Evolutionary conservation across 495 filamentous ascomycete genomes (phyloP).

Genomic region (Penicillium coffeae): DNA sequence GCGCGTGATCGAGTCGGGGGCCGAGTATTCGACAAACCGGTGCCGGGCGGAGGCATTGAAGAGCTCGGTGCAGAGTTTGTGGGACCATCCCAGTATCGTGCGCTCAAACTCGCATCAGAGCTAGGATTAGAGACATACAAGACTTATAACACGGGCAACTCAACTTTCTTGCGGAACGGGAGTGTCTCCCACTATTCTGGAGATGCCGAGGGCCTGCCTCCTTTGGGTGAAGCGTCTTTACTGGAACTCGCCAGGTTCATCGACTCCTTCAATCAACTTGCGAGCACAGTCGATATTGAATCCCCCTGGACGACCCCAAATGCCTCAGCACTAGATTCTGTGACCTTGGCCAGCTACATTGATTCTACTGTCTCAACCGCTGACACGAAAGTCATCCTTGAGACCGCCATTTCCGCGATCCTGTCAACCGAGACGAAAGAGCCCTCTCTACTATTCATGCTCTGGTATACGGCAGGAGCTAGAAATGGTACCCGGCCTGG

Average conservation of each 20-base stretch:
- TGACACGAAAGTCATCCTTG: slow-evolving; percentile 7
- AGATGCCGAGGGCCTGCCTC: not conserved
- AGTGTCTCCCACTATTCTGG: slow-evolving; percentile 2
- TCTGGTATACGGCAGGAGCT: slow-evolving; percentile 18
- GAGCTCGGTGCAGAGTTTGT: slow-evolving; percentile 17
- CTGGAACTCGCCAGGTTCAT: slow-evolving; percentile 8
- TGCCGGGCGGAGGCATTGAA: not conserved
- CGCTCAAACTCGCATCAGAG: slow-evolving; percentile 7
- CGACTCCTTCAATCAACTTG: slow-evolving; percentile 4
- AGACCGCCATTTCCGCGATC: slow-evolving; percentile 2
- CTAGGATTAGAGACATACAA: slow-evolving; percentile 7
- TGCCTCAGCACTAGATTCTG: slow-evolving; percentile 8
- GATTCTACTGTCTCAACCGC: not conserved
- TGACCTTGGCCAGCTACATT: slow-evolving; percentile 9
- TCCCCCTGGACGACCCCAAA: slow-evolving; percentile 13
- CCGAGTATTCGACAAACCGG: slow-evolving; percentile 4
- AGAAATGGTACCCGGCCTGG: slow-evolving; percentile 15
- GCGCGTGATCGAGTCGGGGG: slow-evolving; percentile 22
- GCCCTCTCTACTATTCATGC: slow-evolving; percentile 16
- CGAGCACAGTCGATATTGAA: slow-evolving; percentile 5
- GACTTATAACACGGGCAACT: slow-evolving; percentile 10
- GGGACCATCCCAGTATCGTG: slow-evolving; percentile 14
- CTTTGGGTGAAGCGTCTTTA: slow-evolving; percentile 1
- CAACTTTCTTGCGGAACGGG: slow-evolving; percentile 8
- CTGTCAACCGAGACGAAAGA: slow-evolving; percentile 13